A percentile compares a stretch with the other conserved stretches of the same genome.
Conservation (phyloP, 352 stramenopile genomes). For the Globisporangium uncinulatum region DNA sequence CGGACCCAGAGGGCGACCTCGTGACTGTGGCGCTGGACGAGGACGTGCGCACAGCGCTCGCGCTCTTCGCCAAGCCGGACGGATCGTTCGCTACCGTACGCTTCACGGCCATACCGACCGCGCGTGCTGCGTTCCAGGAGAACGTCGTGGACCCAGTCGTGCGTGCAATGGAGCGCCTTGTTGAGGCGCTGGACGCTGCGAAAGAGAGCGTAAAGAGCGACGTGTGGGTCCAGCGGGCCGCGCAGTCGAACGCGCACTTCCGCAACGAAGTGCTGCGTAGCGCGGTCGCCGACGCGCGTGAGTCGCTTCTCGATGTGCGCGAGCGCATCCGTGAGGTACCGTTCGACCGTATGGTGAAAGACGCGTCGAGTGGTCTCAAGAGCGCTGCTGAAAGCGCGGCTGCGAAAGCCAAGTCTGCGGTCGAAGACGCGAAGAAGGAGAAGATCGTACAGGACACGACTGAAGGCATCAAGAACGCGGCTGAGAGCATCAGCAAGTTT, state of each 20-base stretch:
- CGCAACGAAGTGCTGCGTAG: slow-evolving; percentile 46
- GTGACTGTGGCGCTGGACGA: slow-evolving; percentile 57
- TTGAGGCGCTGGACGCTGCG: slow-evolving; percentile 62
- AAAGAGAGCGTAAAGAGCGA: slow-evolving; percentile 78
- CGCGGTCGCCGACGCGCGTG: slow-evolving; percentile 41
- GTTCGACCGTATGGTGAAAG: slow-evolving; percentile 74
- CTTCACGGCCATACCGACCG: slow-evolving; percentile 53
- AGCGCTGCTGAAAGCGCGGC: slow-evolving; percentile 6
- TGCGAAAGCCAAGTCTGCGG: slow-evolving; percentile 1
- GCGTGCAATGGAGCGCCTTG: slow-evolving; percentile 71
- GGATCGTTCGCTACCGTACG: slow-evolving; percentile 44
- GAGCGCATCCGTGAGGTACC: slow-evolving; percentile 72
- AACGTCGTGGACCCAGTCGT: slow-evolving; percentile 68
- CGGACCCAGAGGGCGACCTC: slow-evolving; percentile 58
- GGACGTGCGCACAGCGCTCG: slow-evolving; percentile 60
- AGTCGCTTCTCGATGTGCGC: slow-evolving; percentile 37
- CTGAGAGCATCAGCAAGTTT: slow-evolving; percentile 10
- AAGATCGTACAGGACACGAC: slow-evolving; percentile 8
- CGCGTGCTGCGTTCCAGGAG: slow-evolving; percentile 66
- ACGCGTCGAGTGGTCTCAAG: slow-evolving; percentile 24
- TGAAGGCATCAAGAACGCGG: slow-evolving; percentile 8
- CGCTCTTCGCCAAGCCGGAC: slow-evolving; percentile 33
- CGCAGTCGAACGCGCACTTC: slow-evolving; percentile 35
- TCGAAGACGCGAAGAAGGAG: slow-evolving; percentile 10
- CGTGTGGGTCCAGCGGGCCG: slow-evolving; percentile 45